Percentiles rank a stretch among this genome's conserved stretches.
Evolutionary conservation across 768 basidiomycete genomes (phyloP).

Genomic region (Lentinus tigrinus): DNA sequence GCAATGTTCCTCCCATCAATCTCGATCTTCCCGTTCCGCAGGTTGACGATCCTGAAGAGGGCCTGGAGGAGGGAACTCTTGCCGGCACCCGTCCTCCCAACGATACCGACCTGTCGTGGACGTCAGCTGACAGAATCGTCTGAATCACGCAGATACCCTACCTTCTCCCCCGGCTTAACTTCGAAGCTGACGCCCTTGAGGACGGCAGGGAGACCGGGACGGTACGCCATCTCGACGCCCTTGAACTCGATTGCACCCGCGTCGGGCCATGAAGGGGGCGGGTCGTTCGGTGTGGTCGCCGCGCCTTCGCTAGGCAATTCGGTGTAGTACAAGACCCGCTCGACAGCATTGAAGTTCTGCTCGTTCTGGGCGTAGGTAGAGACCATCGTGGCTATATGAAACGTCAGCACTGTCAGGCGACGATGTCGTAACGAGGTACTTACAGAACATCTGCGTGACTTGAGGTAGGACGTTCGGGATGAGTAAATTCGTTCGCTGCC

Average conservation of each 20-base stretch:
- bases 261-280: constrained; percentile 70
- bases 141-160: constrained; percentile 29
- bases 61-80: constrained; percentile 49
- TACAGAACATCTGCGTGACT: constrained; percentile 58
- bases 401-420: background rate
- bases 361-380: constrained; percentile 58
- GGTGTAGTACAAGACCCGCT: constrained; percentile 68
- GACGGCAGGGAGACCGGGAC: constrained; percentile 83
- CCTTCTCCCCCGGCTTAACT: constrained; percentile 79
- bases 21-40: constrained; percentile 53
- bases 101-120: constrained; percentile 40
- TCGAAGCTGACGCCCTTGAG: constrained; percentile 76
- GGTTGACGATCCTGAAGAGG: constrained; percentile 52
- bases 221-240: constrained; percentile 76
- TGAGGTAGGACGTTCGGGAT: background rate
- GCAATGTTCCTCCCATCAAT: constrained; percentile 57
- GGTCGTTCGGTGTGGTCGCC: constrained; percentile 42
- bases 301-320: constrained; percentile 58
- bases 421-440: constrained; percentile 17
- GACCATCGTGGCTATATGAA: constrained; percentile 47
- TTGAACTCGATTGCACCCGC: constrained; percentile 72
- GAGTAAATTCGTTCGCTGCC: background rate
- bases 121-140: background rate
- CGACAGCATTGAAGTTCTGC: constrained; percentile 73
- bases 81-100: constrained; percentile 48